Evolutionary conservation across 345 rosid genomes (phyloP), one percentile per base, ranked within the genome.

Genomic region (Iberis pinnata): DNA sequence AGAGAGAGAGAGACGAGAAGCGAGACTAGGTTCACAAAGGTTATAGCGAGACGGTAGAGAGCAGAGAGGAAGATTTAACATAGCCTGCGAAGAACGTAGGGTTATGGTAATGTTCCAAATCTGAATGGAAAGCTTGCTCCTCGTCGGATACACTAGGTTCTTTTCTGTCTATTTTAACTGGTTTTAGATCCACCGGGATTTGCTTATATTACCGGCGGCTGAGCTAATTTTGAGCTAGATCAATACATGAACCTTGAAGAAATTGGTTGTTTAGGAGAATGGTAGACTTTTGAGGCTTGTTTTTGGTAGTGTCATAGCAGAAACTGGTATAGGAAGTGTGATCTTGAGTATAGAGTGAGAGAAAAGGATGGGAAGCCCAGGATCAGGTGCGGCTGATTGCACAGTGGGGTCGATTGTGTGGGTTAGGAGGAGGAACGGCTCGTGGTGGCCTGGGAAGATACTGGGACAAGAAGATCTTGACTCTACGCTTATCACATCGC

Each of bases 361-460:
- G 31, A 57, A 15, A 40, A 46, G 51, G 18, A 63, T 82, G 95
- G 83, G 66, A 48, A 76, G 78, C 43, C 73, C 76, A 15, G 79
- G 76, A 68, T 64, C 82, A 43, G 75, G 68, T 38, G 75, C 71
- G 62, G 74, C 59, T 18, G 84, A 75, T 35, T 75, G 77, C 43
- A 69, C 73, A 7, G 79, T 73, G 19, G 97, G 95, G 17, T 78
- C 96, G 47, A 85, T 93, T 58, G 99, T 93, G 25, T 93, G 97
- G 99, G 94, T 93, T 10, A 76, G 99, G 46, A 70, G 97, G 69
- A 86, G 99, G 73, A 93, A 93, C 33, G 99, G 99, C 8, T 93
- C 99, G 4, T 88, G 97, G 99, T 93, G 99, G 99, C 99, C 99
- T 0, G 99, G 97, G 37, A 86, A 71, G 77, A 93, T 93, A 63